Conservation (phyloP, 768 basidiomycete species). For the Ramaria rubella region DNA sequence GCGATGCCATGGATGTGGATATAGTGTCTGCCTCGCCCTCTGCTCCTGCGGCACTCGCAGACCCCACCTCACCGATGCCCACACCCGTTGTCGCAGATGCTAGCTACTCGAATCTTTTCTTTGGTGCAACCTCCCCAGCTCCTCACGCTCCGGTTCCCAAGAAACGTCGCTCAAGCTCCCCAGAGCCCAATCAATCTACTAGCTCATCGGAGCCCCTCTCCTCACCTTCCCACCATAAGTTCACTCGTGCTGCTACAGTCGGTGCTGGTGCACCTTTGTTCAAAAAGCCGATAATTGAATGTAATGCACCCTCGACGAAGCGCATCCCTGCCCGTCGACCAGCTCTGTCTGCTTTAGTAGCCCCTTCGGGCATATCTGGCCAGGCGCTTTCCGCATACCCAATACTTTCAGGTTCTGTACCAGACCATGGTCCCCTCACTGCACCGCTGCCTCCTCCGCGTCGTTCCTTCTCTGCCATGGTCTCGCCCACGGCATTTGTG, state of each 20-base stretch:
- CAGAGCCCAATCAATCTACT: conserved; percentile 7
- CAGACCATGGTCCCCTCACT: conserved; percentile 14
- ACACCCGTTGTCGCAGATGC: conserved; percentile 23
- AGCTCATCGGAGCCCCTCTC: conserved; percentile 23
- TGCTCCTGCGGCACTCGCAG: conserved; percentile 29
- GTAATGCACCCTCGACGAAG: conserved; percentile 50
- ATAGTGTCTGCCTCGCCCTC: conserved; percentile 19
- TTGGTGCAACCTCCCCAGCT: conserved; percentile 45
- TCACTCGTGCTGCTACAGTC: conserved; percentile 35
- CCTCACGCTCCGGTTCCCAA: conserved; percentile 23
- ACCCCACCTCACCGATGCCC: conserved; percentile 14
- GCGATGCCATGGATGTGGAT: conserved; percentile 79
- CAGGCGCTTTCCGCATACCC: conserved; percentile 38
- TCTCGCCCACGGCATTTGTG: conserved; percentile 31
- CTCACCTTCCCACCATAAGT: conserved; percentile 42
- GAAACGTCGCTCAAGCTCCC: conserved; percentile 29
- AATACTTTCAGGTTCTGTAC: conserved; percentile 20
- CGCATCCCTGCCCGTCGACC: conserved; percentile 50
- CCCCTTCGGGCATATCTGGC: conserved; percentile 32
- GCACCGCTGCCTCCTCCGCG: conserved; percentile 45
- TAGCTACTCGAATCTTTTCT: conserved; percentile 56
- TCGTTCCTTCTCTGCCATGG: conserved; percentile 71
- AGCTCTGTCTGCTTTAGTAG: conserved; percentile 56
- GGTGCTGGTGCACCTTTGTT: conserved; percentile 20
- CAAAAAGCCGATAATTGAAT: conserved; percentile 44